Percentiles rank a stretch among this genome's conserved stretches.
Conservation (phyloP, 768 basidiomycete genomes). For the Heimioporus sp. region DNA sequence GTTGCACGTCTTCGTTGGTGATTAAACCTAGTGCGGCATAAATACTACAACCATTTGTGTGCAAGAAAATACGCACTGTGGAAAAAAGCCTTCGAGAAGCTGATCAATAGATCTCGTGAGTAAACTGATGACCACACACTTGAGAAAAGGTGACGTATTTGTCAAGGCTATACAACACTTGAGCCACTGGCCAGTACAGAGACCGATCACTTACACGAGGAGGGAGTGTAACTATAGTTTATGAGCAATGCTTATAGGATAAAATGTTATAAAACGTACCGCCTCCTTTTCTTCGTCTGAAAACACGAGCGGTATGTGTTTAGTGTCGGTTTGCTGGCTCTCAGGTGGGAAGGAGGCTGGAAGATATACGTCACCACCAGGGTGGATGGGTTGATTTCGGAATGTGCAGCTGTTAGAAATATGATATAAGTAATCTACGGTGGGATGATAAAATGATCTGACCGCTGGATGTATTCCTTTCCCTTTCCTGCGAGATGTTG, state of each 20-base stretch:
- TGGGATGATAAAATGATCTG: not conserved
- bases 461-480: constrained; percentile 57
- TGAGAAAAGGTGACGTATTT: constrained; percentile 33
- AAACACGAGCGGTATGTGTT: constrained; percentile 30
- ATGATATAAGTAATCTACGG: not conserved
- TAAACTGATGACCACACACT: constrained; percentile 12
- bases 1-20: constrained; percentile 21
- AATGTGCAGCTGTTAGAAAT: constrained; percentile 41
- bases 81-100: constrained; percentile 18
- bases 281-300: constrained; percentile 46
- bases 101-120: constrained; percentile 36
- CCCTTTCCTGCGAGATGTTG: constrained; percentile 42
- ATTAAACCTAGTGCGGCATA: constrained; percentile 18
- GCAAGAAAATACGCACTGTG: constrained; percentile 12
- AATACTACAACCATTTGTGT: not conserved
- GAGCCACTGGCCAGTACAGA: constrained; percentile 22
- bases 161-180: constrained; percentile 39
- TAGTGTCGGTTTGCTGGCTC: constrained; percentile 14
- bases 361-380: constrained; percentile 41
- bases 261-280: constrained; percentile 27
- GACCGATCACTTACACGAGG: constrained; percentile 46
- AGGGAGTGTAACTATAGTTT: constrained; percentile 43
- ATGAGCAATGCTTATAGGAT: too few relatives aligned
- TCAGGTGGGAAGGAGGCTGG: constrained; percentile 55
- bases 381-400: constrained; percentile 33